These are phyloP conservation scores for Aspergillus clavatus DNA, from an alignment of 2,329 filamentous ascomycete genomes.

Conservation along the genomic window DNA sequence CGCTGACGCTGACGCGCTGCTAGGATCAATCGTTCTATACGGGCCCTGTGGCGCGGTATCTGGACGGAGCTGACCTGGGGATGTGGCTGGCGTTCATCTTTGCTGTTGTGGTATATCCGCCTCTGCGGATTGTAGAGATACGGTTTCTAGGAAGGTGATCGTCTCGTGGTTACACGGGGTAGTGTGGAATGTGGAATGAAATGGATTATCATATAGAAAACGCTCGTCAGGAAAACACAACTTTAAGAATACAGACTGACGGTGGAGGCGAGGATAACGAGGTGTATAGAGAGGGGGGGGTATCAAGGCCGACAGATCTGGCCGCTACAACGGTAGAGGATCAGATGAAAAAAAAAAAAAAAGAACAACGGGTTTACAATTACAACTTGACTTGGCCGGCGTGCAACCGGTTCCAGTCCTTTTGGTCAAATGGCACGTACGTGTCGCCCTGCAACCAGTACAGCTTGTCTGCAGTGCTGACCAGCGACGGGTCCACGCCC, in stretches of 20 bases:
- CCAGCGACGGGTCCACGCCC: conserved; percentile 61
- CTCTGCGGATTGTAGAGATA: conserved; percentile 28
- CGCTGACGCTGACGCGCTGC: too few relatives aligned
- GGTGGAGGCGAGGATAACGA: background rate
- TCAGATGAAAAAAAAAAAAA: background rate
- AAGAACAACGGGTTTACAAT: conserved; percentile 9
- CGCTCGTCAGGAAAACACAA: background rate
- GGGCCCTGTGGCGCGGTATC: conserved; percentile 29
- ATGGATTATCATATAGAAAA: background rate
- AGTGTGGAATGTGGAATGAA: background rate
- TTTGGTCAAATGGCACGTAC: conserved; percentile 63
- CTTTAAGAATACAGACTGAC: background rate
- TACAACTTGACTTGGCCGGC: conserved; percentile 67
- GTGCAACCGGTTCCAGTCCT: conserved; percentile 65
- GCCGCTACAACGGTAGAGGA: background rate
- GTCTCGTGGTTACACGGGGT: too few relatives aligned
- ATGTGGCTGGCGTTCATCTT: conserved; percentile 31
- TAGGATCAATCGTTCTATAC: conserved; percentile 34
- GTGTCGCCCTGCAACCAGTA: conserved; percentile 63
- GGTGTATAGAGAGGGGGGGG: background rate
- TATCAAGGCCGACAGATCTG: conserved; percentile 1
- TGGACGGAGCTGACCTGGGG: conserved; percentile 31
- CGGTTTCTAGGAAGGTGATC: conserved; percentile 21
- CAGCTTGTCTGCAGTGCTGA: conserved; percentile 44
- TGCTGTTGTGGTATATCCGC: conserved; percentile 28